Conservation (phyloP, 345 rosid genomes). For the Syzygium oleosum region DNA sequence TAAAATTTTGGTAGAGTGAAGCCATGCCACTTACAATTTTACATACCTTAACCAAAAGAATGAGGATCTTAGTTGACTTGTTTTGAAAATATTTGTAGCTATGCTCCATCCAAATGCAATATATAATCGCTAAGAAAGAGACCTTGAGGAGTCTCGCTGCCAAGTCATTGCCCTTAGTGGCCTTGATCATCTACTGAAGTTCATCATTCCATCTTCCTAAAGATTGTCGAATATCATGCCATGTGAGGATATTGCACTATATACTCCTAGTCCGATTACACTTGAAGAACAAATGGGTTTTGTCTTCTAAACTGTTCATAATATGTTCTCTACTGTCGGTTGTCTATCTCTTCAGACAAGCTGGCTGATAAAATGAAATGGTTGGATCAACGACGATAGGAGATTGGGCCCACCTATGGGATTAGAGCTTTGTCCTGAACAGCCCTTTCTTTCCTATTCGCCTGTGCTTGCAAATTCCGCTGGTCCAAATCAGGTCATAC, state of each 20-base stretch:
- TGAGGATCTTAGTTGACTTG: neutral
- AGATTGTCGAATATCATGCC: neutral
- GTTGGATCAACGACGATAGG: too few relatives aligned
- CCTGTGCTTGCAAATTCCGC: neutral
- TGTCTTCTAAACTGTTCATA: neutral
- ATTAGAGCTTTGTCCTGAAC: too few relatives aligned
- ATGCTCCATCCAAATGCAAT: neutral
- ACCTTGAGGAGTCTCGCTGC: fast-evolving
- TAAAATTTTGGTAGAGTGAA: neutral
- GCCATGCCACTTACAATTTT: neutral
- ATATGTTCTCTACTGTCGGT: neutral
- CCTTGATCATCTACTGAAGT: neutral
- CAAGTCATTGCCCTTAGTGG: neutral
- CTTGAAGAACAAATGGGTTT: neutral
- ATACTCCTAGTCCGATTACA: neutral
- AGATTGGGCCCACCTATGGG: too few relatives aligned
- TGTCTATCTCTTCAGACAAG: neutral
- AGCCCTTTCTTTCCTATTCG: too few relatives aligned
- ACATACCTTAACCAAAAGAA: neutral
- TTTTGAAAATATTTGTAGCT: neutral
- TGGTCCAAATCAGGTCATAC: neutral
- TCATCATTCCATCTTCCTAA: neutral
- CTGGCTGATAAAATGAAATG: neutral
- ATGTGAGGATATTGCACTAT: neutral
- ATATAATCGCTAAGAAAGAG: neutral